Evolutionary conservation across 805 yeast genomes (phyloP), one percentile per base, ranked within the genome.

Genomic region (Saccharomycopsis schoenii): DNA sequence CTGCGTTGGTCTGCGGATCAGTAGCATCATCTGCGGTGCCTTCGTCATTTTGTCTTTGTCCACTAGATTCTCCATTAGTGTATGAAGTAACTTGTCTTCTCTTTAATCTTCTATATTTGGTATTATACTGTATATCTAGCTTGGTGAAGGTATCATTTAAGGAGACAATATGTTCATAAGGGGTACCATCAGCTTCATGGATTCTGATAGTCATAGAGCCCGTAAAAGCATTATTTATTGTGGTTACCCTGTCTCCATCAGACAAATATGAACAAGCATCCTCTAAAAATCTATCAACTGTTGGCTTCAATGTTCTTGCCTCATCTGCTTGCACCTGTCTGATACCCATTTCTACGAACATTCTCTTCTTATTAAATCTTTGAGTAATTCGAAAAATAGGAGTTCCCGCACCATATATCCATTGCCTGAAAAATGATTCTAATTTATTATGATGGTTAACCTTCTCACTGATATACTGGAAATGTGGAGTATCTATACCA

Each of bases 121-220:
- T 90, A 72, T 94, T 94, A 73, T 94, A 94, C 69, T 90, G 98
- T 56, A 94, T 90, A 69, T 94, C 99, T 55, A 94, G 76, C 69
- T 89, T 90, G 0, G 96, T 89, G 66, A 85, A 83, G 0, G 84
- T 81, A 54, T 93, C 97, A 67, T 90, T 89, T 58, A 94, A 76
- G 66, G 90, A 96, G 24, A 94, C 97, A 56, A 94, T 93, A 71
- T 94, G 99, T 69, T 94, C 99, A 69, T 94, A 94, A 0, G 99
- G 99, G 0, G 98, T 90, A 9, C 99, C 99, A 72, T 94, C 98
- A 0, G 97, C 96, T 69, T 94, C 99, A 70, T 94, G 99, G 42
- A 94, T 92, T 68, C 99, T 78, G 42, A 94, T 89, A 0, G 99
- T 94, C 88, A 94, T 89, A 0, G 98, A 97, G 0, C 99, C 99